Conservation (phyloP, 495 filamentous ascomycete species). For the Diplogelasinospora grovesii region DNA sequence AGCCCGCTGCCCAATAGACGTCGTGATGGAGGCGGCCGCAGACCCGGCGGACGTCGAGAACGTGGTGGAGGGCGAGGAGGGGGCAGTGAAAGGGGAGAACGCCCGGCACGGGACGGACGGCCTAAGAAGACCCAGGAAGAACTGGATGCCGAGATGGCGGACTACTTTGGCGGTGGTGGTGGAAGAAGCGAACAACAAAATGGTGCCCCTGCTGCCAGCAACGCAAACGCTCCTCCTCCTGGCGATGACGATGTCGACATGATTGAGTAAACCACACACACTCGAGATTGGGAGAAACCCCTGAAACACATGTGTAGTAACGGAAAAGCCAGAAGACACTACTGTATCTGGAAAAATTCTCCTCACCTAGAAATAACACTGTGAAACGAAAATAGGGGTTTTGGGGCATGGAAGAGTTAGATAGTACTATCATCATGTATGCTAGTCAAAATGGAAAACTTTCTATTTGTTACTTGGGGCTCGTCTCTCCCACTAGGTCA, state of each 20-base stretch:
- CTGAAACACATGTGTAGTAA: background rate
- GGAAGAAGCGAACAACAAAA: slow-evolving; percentile 18
- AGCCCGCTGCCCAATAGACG: slow-evolving; percentile 34
- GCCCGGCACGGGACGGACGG: slow-evolving; percentile 45
- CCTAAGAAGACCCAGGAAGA: slow-evolving; percentile 88
- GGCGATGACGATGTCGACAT: slow-evolving; percentile 15
- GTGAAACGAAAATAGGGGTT: too few species aligned
- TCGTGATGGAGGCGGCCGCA: slow-evolving; percentile 35
- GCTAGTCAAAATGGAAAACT: too few species aligned
- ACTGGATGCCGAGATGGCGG: slow-evolving; percentile 91
- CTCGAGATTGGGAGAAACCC: background rate
- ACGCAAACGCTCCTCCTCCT: slow-evolving; percentile 1
- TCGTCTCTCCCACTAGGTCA: too few species aligned
- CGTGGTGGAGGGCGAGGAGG: slow-evolving; percentile 39
- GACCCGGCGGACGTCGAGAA: slow-evolving; percentile 44
- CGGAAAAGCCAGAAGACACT: too few species aligned
- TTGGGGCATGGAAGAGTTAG: too few species aligned
- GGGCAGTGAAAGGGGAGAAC: slow-evolving; percentile 29
- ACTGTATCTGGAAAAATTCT: too few species aligned
- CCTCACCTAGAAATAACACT: too few species aligned
- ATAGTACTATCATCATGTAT: too few species aligned
- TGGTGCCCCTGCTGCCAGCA: slow-evolving; percentile 14
- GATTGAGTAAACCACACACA: slow-evolving; percentile 15
- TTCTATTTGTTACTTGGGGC: too few species aligned
- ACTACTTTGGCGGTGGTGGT: slow-evolving; percentile 65